These are phyloP conservation scores for Ophiosphaerella narmari DNA, from an alignment of 2,329 filamentous ascomycete species.

Conservation along the genomic window DNA sequence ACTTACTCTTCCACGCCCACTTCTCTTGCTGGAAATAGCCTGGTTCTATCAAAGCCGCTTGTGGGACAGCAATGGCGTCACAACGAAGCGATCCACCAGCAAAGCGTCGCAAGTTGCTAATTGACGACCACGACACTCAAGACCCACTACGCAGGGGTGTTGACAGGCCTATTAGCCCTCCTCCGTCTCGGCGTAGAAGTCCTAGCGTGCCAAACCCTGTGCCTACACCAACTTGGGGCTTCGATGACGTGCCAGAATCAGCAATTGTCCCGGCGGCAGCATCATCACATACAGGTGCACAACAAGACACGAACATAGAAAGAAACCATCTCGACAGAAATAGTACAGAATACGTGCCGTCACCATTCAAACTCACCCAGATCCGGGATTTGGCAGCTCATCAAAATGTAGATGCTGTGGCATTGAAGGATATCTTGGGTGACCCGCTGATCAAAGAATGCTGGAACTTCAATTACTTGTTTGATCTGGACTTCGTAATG, in stretches of 20 bases:
- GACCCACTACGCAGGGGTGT: constrained; percentile 12
- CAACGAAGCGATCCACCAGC: constrained; percentile 14
- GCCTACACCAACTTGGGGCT: constrained; percentile 16
- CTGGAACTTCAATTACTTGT: constrained; percentile 73
- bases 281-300: neutral
- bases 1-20: neutral
- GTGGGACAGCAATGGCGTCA: constrained; percentile 8
- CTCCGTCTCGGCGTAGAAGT: constrained; percentile 17
- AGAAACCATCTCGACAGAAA: neutral
- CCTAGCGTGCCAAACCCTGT: neutral
- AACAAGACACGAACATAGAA: neutral
- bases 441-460: constrained; percentile 74
- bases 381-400: constrained; percentile 65
- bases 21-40: neutral
- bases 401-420: constrained; percentile 69
- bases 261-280: neutral
- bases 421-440: constrained; percentile 69
- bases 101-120: constrained; percentile 35
- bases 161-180: constrained; percentile 37
- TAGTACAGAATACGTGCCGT: constrained; percentile 49
- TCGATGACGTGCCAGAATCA: constrained; percentile 21
- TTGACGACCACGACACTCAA: neutral
- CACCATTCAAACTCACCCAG: constrained; percentile 73
- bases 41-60: neutral
- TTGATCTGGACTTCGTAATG: constrained; percentile 68